phyloP scores from a whole-genome alignment of 257 asterid species.

The Solanum peruvianum region DNA sequence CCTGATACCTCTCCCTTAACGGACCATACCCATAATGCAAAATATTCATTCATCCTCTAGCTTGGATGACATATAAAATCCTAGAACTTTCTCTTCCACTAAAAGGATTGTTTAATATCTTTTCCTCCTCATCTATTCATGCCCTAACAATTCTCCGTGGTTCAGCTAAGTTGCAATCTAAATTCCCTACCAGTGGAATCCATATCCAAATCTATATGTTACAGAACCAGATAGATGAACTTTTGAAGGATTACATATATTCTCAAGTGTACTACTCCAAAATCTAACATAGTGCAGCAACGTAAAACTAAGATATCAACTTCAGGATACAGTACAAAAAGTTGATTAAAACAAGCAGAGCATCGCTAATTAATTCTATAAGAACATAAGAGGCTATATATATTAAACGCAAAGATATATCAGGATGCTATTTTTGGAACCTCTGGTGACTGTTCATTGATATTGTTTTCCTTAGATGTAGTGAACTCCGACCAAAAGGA shows the following conservation, averaged over 20 bases:
- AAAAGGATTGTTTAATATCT: neutral
- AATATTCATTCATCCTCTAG: neutral
- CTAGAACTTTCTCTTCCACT: neutral
- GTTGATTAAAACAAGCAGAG: neutral
- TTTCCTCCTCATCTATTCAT: neutral
- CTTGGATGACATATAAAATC: neutral
- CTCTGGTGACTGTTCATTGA: conserved; percentile 53
- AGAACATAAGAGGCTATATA: neutral
- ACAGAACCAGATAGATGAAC: neutral
- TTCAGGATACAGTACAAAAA: neutral
- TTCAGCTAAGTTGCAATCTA: neutral
- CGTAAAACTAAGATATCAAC: neutral
- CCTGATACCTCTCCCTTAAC: neutral
- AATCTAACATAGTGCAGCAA: neutral
- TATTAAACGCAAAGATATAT: neutral
- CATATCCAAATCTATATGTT: neutral
- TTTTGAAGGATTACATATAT: neutral
- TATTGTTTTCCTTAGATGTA: conserved; percentile 44
- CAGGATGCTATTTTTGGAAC: neutral
- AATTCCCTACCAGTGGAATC: neutral
- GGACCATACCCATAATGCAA: neutral
- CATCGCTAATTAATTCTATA: neutral
- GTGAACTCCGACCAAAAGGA: conserved; percentile 83
- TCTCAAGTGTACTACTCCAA: neutral
- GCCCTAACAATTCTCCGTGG: neutral